phyloP scores from a whole-genome alignment of 2,329 filamentous ascomycete genomes.

The Fusarium sp. region DNA sequence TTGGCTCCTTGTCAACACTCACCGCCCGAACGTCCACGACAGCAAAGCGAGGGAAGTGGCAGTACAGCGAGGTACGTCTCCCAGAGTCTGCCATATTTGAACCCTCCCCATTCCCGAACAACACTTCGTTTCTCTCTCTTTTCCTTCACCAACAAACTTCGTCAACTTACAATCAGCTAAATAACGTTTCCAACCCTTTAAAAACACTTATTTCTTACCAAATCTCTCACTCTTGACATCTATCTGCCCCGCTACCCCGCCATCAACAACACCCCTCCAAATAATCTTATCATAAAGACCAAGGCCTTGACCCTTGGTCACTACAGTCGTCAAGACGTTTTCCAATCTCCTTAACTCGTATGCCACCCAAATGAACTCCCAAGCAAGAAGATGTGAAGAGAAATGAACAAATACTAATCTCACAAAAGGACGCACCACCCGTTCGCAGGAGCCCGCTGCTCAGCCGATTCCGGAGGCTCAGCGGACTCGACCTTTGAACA shows the following conservation, averaged over 20 bases:
- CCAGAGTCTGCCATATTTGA: conserved; percentile 34
- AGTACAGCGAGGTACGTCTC: conserved; percentile 21
- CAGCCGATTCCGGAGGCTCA: conserved; percentile 86
- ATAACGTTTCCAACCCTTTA: conserved; percentile 5
- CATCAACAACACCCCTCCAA: conserved; percentile 38
- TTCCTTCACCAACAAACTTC: conserved; percentile 30
- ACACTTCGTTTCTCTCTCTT: conserved; percentile 12
- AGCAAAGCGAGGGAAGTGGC: conserved; percentile 17
- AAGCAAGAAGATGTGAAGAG: neutral
- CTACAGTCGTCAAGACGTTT: conserved; percentile 88
- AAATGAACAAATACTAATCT: conserved; percentile 42
- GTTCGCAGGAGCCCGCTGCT: conserved; percentile 96
- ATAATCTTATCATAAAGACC: conserved; percentile 55
- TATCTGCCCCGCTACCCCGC: conserved; percentile 44
- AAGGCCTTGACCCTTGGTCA: conserved; percentile 68
- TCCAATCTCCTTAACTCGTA: conserved; percentile 98
- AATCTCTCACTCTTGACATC: conserved; percentile 19
- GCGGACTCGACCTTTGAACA: conserved; percentile 72
- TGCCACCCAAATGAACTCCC: conserved; percentile 51
- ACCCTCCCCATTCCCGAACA: conserved; percentile 33
- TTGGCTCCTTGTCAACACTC: conserved; percentile 37
- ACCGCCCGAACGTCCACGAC: conserved; percentile 35
- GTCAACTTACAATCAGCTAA: conserved; percentile 20
- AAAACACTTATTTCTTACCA: conserved; percentile 5
- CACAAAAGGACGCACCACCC: conserved; percentile 84